Base-by-base conservation (phyloP, 306 rosid species). In the Medicago arabica region DNA sequence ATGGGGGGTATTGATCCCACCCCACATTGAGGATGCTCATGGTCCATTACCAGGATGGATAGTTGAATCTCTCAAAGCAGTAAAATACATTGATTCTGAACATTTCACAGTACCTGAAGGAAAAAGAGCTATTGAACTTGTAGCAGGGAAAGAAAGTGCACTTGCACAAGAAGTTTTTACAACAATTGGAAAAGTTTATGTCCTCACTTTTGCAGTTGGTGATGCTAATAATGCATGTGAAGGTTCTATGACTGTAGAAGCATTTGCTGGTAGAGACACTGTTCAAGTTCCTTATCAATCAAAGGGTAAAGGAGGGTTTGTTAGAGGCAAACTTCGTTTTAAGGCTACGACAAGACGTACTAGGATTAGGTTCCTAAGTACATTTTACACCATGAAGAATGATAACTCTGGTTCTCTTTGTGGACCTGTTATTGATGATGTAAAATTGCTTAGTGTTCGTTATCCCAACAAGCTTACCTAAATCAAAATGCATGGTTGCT, bases 11-110 rank as follows among this genome's bases (percentile, higher is more conserved):
- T 18, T 93, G 58, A 81, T 93, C 64, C 98, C 98, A 72, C 91
- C 98, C 28, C 81, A 82, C 80, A 82, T 87, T 6, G 93, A 90
- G 44, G 98, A 93, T 57, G 85, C 78, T 28, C 88, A 89, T 55
- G 74, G 92, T 12, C 93, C 96, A 21, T 70, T 93, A 9, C 92
- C 94, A 16, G 98, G 98, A 10, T 93, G 98, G 98, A 89, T 90
- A 3, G 84, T 93, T 3, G 96, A 90, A 28, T 90, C 98, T 31
- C 93, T 93, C 2, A 93, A 93, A 64, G 94, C 98, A 0, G 98
- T 93, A 4, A 93, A 90, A 38, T 93, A 93, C 88, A 79, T 93
- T 9, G 96, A 93, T 55, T 89, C 96, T 1, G 79, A 66, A 1
- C 98, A 93, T 53, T 93, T 78, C 74, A 6, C 75, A 0, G 86